These are phyloP conservation scores for Ogataea paradorogensis DNA, from an alignment of 805 yeast genomes.

Conservation along the genomic window DNA sequence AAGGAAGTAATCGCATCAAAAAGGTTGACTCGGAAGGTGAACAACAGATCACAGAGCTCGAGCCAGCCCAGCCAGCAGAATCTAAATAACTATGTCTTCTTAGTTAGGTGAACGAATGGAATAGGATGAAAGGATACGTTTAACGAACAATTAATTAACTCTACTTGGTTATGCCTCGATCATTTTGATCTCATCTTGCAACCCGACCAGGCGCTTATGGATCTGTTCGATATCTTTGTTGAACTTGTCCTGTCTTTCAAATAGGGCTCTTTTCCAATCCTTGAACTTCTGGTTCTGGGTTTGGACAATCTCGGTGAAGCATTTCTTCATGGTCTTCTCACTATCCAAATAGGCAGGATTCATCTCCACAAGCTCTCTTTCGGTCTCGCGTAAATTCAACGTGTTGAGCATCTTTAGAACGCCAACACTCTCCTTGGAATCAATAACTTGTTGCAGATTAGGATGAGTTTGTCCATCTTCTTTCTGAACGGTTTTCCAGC, in stretches of 20 bases:
- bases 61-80: not conserved
- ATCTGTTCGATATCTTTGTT: slow-evolving; percentile 51
- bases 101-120: slow-evolving; percentile 11
- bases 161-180: slow-evolving; percentile 10
- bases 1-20: not conserved
- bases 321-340: slow-evolving; percentile 42
- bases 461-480: slow-evolving; percentile 22
- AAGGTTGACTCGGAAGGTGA: not conserved
- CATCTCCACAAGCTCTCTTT: slow-evolving; percentile 38
- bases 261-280: slow-evolving; percentile 58
- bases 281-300: slow-evolving; percentile 56
- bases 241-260: slow-evolving; percentile 51
- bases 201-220: slow-evolving; percentile 35
- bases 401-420: slow-evolving; percentile 39
- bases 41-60: slow-evolving; percentile 1
- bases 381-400: slow-evolving; percentile 37
- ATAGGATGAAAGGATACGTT: slow-evolving; percentile 3
- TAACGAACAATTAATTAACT: slow-evolving; percentile 4
- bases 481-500: slow-evolving; percentile 24
- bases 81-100: slow-evolving; percentile 14
- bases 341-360: slow-evolving; percentile 46
- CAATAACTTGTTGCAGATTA: slow-evolving; percentile 30
- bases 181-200: slow-evolving; percentile 34
- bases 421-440: slow-evolving; percentile 29
- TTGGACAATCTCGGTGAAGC: slow-evolving; percentile 41